phyloP scores from a whole-genome alignment of 2,329 filamentous ascomycete genomes.

The Aureobasidium sp. region DNA sequence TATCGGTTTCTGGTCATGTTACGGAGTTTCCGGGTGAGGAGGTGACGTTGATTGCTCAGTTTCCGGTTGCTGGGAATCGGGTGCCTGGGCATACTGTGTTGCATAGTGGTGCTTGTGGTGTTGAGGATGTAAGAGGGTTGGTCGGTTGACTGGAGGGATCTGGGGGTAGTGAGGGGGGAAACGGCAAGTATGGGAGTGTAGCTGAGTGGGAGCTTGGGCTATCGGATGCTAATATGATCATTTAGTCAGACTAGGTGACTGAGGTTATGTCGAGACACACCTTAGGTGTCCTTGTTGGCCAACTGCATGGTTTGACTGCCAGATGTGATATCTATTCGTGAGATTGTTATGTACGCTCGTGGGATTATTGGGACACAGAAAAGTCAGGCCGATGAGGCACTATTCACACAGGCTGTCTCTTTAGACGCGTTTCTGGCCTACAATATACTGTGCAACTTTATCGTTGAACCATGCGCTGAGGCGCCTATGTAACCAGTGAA shows the following conservation, averaged over 20 bases:
- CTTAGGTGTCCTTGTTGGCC: background rate
- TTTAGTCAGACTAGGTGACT: no score
- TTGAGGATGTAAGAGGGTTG: background rate
- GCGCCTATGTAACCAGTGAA: no score
- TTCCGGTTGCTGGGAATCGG: background rate
- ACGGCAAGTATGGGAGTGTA: background rate
- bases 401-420: no score
- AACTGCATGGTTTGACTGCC: background rate
- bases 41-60: background rate
- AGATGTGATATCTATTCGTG: no score
- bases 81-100: background rate
- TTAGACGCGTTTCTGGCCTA: no score
- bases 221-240: background rate
- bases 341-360: no score
- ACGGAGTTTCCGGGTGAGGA: constrained; percentile 7
- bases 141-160: background rate
- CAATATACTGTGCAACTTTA: no score
- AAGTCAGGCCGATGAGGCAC: no score
- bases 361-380: no score
- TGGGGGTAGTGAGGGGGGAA: no score
- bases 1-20: background rate
- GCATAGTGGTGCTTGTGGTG: background rate
- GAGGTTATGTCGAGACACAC: no score
- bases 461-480: no score
- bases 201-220: background rate